Evolutionary conservation across 768 basidiomycete species (phyloP).

Genomic region (Lactarius sp.): DNA sequence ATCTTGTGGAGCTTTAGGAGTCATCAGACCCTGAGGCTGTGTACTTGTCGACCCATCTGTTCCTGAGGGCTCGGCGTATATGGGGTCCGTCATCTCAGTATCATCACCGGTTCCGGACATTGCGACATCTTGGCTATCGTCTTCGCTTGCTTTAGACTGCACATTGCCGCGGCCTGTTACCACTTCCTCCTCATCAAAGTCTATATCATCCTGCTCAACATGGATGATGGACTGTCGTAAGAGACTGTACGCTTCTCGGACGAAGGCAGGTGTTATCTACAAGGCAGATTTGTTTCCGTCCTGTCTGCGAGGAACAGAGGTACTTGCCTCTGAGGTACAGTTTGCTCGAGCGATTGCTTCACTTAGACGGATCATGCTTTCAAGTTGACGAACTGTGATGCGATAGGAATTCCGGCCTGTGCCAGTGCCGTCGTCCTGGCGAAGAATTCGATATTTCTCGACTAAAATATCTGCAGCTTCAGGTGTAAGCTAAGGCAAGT

Average conservation of each 20-base stretch:
- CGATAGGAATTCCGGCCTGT: conserved; percentile 89
- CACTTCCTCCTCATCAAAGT: conserved; percentile 89
- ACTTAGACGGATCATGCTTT: conserved; percentile 96
- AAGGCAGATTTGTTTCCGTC: neutral
- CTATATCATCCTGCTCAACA: conserved; percentile 97
- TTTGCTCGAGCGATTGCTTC: conserved; percentile 98
- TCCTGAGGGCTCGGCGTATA: conserved; percentile 36
- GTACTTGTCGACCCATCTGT: conserved; percentile 26
- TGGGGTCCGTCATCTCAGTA: conserved; percentile 47
- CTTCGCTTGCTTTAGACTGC: conserved; percentile 34
- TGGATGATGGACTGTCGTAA: conserved; percentile 97
- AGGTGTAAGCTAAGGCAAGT: conserved; percentile 64
- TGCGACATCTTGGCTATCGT: conserved; percentile 55
- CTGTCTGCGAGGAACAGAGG: neutral
- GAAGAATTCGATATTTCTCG: conserved; percentile 87
- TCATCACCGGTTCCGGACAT: conserved; percentile 56
- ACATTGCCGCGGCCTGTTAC: conserved; percentile 47
- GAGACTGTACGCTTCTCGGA: conserved; percentile 91
- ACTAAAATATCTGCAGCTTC: conserved; percentile 91
- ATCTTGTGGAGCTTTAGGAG: conserved; percentile 28
- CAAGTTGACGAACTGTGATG: conserved; percentile 96
- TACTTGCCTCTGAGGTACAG: conserved; percentile 80
- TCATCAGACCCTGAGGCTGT: conserved; percentile 26
- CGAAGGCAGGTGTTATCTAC: conserved; percentile 89
- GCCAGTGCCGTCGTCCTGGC: conserved; percentile 90